Percentiles rank a stretch among this genome's conserved stretches.
Evolutionary conservation across 2,329 filamentous ascomycete genomes (phyloP).

Genomic region (Drechmeria coniospora): DNA sequence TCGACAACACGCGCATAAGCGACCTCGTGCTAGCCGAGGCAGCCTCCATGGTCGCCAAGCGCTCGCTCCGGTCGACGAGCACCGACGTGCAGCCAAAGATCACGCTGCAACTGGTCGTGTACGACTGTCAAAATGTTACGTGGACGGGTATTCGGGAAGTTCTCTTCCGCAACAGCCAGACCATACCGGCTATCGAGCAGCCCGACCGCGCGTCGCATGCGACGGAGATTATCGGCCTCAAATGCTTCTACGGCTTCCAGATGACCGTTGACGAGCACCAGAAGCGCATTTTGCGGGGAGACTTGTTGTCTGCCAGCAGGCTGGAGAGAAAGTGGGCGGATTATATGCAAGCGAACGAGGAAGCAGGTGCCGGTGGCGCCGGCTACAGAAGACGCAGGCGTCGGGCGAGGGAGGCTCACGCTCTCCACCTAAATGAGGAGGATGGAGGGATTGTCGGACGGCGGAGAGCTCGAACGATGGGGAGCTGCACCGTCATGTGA

Average conservation of each 20-base stretch:
- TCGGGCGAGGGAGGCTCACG: slow-evolving; percentile 66
- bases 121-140: slow-evolving; percentile 82
- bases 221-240: slow-evolving; percentile 67
- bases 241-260: slow-evolving; percentile 92
- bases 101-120: slow-evolving; percentile 65
- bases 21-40: slow-evolving; percentile 78
- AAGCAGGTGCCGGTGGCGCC: slow-evolving; percentile 54
- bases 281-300: slow-evolving; percentile 66
- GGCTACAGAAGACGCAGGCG: slow-evolving; percentile 56
- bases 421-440: slow-evolving; percentile 68
- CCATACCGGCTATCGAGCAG: slow-evolving; percentile 34
- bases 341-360: slow-evolving; percentile 84
- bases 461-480: slow-evolving; percentile 48
- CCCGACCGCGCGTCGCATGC: slow-evolving; percentile 41
- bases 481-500: slow-evolving; percentile 51
- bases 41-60: slow-evolving; percentile 58
- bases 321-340: slow-evolving; percentile 85
- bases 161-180: slow-evolving; percentile 67
- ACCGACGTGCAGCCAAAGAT: slow-evolving; percentile 30
- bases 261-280: slow-evolving; percentile 89
- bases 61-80: slow-evolving; percentile 31
- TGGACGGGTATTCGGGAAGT: slow-evolving; percentile 87
- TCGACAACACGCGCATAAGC: slow-evolving; percentile 88
- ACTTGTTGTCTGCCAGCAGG: slow-evolving; percentile 57
- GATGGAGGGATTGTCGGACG: slow-evolving; percentile 45